These are phyloP conservation scores for Graphilbum fragrans DNA, from an alignment of 2,329 filamentous ascomycete species.

Conservation along the genomic window DNA sequence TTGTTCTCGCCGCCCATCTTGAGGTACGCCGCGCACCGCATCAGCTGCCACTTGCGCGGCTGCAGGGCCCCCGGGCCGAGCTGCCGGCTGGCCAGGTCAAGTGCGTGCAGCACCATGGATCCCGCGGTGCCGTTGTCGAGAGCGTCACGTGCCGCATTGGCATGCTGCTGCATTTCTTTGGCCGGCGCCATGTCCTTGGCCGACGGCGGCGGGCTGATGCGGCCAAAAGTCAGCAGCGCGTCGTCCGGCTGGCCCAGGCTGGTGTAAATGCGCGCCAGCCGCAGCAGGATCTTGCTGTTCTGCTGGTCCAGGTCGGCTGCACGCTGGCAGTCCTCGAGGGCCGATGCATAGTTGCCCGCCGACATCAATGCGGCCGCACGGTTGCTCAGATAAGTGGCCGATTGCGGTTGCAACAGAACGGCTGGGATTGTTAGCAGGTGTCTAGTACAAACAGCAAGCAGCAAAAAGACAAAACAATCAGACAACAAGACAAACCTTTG, in stretches of 20 bases:
- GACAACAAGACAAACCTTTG: constrained; percentile 53
- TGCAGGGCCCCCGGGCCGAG: constrained; percentile 64
- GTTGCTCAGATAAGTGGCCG: constrained; percentile 86
- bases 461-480: not conserved
- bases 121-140: constrained; percentile 64
- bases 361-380: constrained; percentile 91
- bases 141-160: constrained; percentile 68
- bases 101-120: constrained; percentile 83
- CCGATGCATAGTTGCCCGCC: constrained; percentile 63
- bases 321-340: constrained; percentile 74
- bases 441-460: not conserved
- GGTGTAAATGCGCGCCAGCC: constrained; percentile 82
- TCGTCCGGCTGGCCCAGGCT: constrained; percentile 77
- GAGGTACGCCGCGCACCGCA: constrained; percentile 83
- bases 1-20: constrained; percentile 87
- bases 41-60: constrained; percentile 86
- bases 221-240: constrained; percentile 68
- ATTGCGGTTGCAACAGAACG: constrained; percentile 74
- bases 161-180: constrained; percentile 71
- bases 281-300: constrained; percentile 79
- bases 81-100: constrained; percentile 78
- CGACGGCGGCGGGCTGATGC: constrained; percentile 68
- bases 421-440: constrained; percentile 38
- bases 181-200: constrained; percentile 79
- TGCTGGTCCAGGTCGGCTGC: constrained; percentile 74